Percentiles rank a stretch among this genome's conserved stretches.
Evolutionary conservation across 306 rosid genomes (phyloP).

Genomic region (Castanea mollissima): DNA sequence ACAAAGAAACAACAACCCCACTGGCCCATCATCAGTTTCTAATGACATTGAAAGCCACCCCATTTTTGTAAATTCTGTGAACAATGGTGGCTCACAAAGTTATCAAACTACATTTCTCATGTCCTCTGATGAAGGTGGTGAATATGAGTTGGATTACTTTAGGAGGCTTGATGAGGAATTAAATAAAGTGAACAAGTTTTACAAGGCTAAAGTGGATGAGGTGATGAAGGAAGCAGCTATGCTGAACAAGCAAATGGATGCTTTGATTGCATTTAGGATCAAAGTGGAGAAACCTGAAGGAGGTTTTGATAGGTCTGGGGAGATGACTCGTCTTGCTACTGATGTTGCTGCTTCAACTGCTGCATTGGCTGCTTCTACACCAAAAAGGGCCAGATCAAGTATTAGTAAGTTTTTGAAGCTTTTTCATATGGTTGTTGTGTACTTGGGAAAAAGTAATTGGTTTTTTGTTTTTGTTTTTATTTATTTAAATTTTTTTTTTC

Average conservation of each 20-base stretch:
- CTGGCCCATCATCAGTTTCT: constrained; percentile 1
- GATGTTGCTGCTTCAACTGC: constrained; percentile 48
- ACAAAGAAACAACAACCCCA: constrained; percentile 23
- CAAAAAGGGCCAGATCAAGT: constrained; percentile 30
- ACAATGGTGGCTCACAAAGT: constrained; percentile 20
- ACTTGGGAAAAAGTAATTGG: too few relatives aligned
- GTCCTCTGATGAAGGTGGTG: constrained; percentile 63
- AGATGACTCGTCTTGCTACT: constrained; percentile 57
- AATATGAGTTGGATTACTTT: constrained; percentile 55
- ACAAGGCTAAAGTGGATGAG: constrained; percentile 46
- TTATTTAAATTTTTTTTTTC: too few relatives aligned
- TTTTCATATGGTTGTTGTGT: too few relatives aligned
- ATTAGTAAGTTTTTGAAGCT: constrained; percentile 8
- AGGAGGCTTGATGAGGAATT: constrained; percentile 55
- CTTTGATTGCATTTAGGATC: constrained; percentile 61
- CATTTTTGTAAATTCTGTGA: constrained; percentile 44
- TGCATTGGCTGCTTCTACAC: constrained; percentile 49
- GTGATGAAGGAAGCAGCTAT: constrained; percentile 56
- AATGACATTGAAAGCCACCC: constrained; percentile 57
- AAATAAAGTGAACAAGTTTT: constrained; percentile 61
- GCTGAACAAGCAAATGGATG: constrained; percentile 69
- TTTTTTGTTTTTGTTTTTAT: too few relatives aligned
- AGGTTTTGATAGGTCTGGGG: constrained; percentile 32
- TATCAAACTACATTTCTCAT: constrained; percentile 50
- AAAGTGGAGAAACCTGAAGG: constrained; percentile 57